Base-by-base conservation (phyloP, 352 stramenopile species). In the Globisporangium spinosum region DNA sequence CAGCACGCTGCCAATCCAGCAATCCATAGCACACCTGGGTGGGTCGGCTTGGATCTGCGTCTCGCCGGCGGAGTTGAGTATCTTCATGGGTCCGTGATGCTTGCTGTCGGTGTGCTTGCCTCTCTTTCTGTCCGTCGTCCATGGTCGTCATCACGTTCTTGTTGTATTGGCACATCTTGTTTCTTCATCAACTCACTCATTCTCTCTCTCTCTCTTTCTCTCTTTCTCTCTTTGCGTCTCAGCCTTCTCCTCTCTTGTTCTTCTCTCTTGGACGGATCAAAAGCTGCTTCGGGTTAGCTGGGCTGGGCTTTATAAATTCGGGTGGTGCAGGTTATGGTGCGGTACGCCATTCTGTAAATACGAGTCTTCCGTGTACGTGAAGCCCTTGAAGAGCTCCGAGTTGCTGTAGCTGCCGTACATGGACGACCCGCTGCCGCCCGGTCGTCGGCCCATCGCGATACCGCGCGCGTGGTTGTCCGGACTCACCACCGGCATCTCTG, bases 401-500 rank as follows among this genome's bases (percentile, higher is more conserved):
- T 78, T 83, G 64, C 83, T 84, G 58, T 82, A 71, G 64, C 81
- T 82, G 53, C 80, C 80, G 55, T 82, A 82, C 17, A 72, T 62
- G 20, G 68, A 75, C 34, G 68, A 75, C n/a, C 65, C 76, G 43
- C 70, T 79, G 3, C 70, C 75, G 1, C 76, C 75, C 65, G 77
- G 73, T 72, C 75, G 74, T 56, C 82, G 70, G 0, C 75, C 68
- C 83, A 91, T 87, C 1, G 75, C 78, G 64, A 89, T 85, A 40
- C 80, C 79, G 10, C 80, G 81, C n/a, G 79, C 78, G 43, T 89
- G 71, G 69, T 89, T 91, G 72, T 95, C 89, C 0, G 96, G 95
- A 64, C 89, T 98, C 70, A 97, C 87, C 35, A 99, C 90, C 9
- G 97, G 97, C 94, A 98, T 98, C 65, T 90, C 94, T 0, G 97